Conservation (phyloP, 345 rosid genomes). For the Raphanus sativus region DNA sequence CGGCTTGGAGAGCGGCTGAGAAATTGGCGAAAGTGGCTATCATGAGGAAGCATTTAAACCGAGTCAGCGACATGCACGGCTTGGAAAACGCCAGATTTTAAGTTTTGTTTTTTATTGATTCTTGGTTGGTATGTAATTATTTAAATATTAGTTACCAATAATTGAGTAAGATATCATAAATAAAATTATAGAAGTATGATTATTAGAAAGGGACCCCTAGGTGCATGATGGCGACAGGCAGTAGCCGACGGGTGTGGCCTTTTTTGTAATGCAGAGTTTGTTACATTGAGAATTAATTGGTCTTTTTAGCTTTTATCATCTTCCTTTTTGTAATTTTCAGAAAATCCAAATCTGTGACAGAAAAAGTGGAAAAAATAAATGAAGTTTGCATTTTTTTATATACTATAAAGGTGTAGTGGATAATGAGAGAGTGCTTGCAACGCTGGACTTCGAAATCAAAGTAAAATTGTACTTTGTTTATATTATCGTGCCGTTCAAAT, state of each 20-base stretch:
- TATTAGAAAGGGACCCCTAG: constrained; percentile 17
- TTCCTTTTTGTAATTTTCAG: constrained; percentile 26
- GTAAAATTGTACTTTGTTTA: constrained; percentile 1
- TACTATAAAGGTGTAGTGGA: constrained; percentile 13
- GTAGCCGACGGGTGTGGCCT: constrained; percentile 42
- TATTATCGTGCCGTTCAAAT: constrained; percentile 31
- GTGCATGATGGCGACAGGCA: constrained; percentile 37
- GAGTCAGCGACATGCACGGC: constrained; percentile 97
- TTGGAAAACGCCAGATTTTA: constrained; percentile 95
- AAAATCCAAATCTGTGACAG: constrained; percentile 19
- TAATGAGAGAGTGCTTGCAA: constrained; percentile 30
- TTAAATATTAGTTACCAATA: constrained; percentile 14
- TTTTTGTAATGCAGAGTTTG: constrained; percentile 30
- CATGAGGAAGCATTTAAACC: constrained; percentile 87
- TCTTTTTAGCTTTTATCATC: constrained; percentile 31
- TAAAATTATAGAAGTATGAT: constrained; percentile 18
- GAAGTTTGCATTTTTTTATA: background rate
- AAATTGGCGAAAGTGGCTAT: constrained; percentile 90
- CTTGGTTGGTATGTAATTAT: constrained; percentile 21
- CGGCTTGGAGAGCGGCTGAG: constrained; percentile 91
- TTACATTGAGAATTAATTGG: constrained; percentile 35
- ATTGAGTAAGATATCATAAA: constrained; percentile 16
- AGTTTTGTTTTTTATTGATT: constrained; percentile 8
- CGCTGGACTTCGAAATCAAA: constrained; percentile 29
- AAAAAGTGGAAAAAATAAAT: constrained; percentile 5